Base-by-base conservation (phyloP, 1,284 basidiomycete genomes). In the Boletus sp. region DNA sequence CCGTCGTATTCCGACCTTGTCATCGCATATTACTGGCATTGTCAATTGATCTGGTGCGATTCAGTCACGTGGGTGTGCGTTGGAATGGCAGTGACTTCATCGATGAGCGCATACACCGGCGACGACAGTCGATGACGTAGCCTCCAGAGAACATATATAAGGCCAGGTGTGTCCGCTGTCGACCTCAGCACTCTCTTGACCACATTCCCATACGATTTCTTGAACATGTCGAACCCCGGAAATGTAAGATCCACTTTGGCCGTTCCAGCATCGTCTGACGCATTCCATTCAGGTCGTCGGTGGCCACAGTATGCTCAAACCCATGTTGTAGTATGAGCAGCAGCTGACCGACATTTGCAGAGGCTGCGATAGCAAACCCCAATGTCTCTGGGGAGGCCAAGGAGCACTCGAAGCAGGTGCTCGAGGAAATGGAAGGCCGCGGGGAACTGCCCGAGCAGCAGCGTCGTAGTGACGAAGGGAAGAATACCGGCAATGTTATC, bases 311-410 rank as follows among this genome's bases (percentile, higher is more conserved):
- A 49, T 22, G 42, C 23, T 27, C 17, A n/a, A 41, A 9, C 19
- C n/a, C 23, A 32, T 12, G 13, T 3, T 22, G 5, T 17, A 27
- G 23, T 25, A n/a, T 8, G 29, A 33, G 8, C 22, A 20, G 30
- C 5, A 36, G 23, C 29, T 44, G 16, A 45, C 32, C 25, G 17
- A 14, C 27, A 14, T 41, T 35, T 43, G 36, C 38, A 62, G 60
- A 62, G 45, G 73, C 73, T 14, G 61, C 68, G 34, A 54, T 76
- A 27, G 66, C 70, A 50, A 80, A 81, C 62, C 73, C 75, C 5
- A 67, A 69, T 14, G 68, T 73, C 43, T 77, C 77, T 10, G 70
- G 74, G 1, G 73, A 34, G 49, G 74, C 77, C 2, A 80, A 80
- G 58, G 64, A 70, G 41, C 71, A 72, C 51, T 77, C 78, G 16